Conservation (phyloP, 805 yeast species). For the Yarrowia divulgata region DNA sequence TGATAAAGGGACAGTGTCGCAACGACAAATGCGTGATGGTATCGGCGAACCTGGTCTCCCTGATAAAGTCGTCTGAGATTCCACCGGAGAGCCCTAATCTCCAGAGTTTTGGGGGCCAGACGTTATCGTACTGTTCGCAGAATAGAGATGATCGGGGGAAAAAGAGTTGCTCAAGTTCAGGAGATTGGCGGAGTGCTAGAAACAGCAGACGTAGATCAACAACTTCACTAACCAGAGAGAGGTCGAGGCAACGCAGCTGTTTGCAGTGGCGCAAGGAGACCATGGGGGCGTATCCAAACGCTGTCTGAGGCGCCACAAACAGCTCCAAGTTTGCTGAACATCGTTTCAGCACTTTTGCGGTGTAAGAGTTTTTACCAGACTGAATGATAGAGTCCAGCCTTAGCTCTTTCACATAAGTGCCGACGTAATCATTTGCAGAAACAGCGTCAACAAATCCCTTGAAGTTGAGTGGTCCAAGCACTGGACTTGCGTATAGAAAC, state of each 20-base stretch:
- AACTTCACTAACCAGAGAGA: constrained; percentile 88
- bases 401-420: constrained; percentile 66
- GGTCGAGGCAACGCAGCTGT: constrained; percentile 68
- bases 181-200: constrained; percentile 68
- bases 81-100: constrained; percentile 87
- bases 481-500: constrained; percentile 68
- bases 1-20: constrained; percentile 85
- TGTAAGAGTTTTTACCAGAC: constrained; percentile 88
- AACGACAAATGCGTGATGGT: constrained; percentile 76
- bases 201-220: constrained; percentile 83
- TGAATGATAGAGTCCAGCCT: constrained; percentile 85
- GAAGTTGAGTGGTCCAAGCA: constrained; percentile 71
- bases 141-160: constrained; percentile 88
- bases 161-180: constrained; percentile 71
- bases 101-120: constrained; percentile 84
- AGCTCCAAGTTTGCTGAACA: constrained; percentile 69
- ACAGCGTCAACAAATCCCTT: constrained; percentile 73
- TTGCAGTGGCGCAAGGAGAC: constrained; percentile 78
- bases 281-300: constrained; percentile 90
- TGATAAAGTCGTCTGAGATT: constrained; percentile 78
- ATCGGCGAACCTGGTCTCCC: constrained; percentile 71
- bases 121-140: constrained; percentile 58
- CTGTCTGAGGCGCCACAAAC: constrained; percentile 92
- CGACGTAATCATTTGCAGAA: constrained; percentile 55
- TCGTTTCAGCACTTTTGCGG: constrained; percentile 80